phyloP scores from a whole-genome alignment of 176 grass and related monocot genomes.

The Cymbopogon citratus region DNA sequence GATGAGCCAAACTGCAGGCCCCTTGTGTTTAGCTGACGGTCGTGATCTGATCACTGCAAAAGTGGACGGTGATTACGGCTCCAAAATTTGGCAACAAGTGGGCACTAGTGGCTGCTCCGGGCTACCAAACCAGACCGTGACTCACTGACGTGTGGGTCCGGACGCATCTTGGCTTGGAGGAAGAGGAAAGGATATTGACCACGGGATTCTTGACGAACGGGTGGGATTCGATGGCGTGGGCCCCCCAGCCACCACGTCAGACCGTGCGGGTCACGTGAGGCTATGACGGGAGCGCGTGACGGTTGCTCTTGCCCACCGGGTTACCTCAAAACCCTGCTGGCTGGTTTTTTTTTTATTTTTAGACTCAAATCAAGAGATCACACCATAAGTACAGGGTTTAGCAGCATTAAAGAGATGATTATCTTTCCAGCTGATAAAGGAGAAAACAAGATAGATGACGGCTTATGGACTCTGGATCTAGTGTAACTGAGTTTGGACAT shows the following conservation, averaged over 20 bases:
- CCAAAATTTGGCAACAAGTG: no score
- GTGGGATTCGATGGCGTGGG: background rate
- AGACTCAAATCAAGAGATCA: background rate
- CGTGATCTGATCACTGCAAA: background rate
- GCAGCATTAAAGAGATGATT: background rate
- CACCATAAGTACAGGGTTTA: background rate
- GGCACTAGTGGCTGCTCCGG: background rate
- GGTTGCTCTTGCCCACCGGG: background rate
- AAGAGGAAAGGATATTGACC: background rate
- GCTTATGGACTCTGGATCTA: background rate
- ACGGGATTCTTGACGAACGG: constrained; percentile 1
- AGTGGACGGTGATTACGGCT: constrained; percentile 7
- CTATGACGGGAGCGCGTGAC: background rate
- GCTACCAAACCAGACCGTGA: background rate
- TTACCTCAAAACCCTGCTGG: background rate
- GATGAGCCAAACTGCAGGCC: background rate
- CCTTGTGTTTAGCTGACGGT: background rate
- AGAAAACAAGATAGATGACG: background rate
- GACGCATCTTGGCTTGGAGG: background rate
- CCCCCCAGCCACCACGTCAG: background rate
- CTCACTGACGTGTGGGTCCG: constrained; percentile 14
- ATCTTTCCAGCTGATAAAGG: background rate
- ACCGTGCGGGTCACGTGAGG: background rate
- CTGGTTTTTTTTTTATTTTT: background rate
- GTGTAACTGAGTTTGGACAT: background rate